phyloP scores from a whole-genome alignment of 2,329 filamentous ascomycete genomes.

The Ceratocystis harringtonii region DNA sequence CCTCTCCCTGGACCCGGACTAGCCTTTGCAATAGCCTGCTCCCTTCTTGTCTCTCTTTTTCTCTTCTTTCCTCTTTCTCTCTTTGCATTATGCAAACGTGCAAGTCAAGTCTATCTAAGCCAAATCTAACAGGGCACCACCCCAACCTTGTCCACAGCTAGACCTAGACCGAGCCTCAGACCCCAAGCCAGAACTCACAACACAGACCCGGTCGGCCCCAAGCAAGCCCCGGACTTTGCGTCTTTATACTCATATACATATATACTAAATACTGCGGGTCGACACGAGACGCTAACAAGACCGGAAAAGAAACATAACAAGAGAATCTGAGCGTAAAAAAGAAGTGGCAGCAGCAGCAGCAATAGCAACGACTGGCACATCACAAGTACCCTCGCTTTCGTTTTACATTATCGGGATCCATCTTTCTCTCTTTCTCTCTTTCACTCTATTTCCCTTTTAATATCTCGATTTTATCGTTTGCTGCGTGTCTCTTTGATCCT shows the following conservation, averaged over 20 bases:
- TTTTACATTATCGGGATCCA: background rate
- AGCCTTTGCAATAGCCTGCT: background rate
- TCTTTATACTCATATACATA: background rate
- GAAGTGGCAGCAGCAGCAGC: background rate
- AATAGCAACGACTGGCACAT: background rate
- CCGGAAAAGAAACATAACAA: background rate
- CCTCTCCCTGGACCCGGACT: slow-evolving; percentile 1
- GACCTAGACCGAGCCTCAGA: background rate
- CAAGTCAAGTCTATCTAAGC: background rate
- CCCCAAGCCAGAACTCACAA: too few relatives aligned
- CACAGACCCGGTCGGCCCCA: background rate
- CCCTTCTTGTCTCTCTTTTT: background rate
- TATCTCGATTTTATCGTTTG: background rate
- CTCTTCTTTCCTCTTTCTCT: background rate
- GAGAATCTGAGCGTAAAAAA: slow-evolving; percentile 1
- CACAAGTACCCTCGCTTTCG: background rate
- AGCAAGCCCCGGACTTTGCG: background rate
- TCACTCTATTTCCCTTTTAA: background rate
- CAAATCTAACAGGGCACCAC: background rate
- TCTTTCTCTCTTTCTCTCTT: background rate
- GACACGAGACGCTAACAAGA: background rate
- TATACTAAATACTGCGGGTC: background rate
- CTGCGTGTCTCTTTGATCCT: background rate
- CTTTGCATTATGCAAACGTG: background rate
- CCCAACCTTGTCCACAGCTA: background rate